Base-by-base conservation (phyloP, 192 early-diverging fungal genomes). In the Coemansia sp. region DNA sequence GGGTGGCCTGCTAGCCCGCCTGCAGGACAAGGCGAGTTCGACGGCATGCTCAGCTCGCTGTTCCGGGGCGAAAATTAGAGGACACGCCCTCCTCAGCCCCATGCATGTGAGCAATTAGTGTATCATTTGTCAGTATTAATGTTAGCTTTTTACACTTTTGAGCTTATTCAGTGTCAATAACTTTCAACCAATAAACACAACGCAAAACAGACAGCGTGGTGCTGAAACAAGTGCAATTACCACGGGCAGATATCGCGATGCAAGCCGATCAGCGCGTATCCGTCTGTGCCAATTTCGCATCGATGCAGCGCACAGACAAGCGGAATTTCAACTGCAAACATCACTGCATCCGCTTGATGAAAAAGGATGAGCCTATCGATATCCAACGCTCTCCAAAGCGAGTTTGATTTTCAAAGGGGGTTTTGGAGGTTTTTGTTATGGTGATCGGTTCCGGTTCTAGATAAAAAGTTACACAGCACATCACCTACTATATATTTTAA, bases 1-100 rank as follows among this genome's bases (percentile, higher is more conserved):
- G 62, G 23, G 0, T 63, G 38, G 60, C 12, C 43, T 1, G n/a
- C n/a, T 8, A 56, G 54, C 23, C 60, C 24, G 49, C 14, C 67
- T 25, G n/a, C 32, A 0, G 60, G 29, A 35, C 54, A 50, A 11
- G 6, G 54, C 27, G 56, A 32, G 2, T 59, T 56, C 41, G 57
- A 58, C 2, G 39, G 50, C 49, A 56, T 73, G 60, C 23, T 73
- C 41, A 58, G 23, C 56, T 66, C 54, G 59, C 60, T 62, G 48
- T 58, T 73, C 41, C 56, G n/a, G 2, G 47, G 45, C 11, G 55
- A 7, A 10, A 50, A 39, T 29, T 61, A 15, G 27, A 59, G 24
- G 48, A 10, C 15, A 10, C 1, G 21, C 21, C 21, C 21, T 21
- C 21, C 1, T 3, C 7, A 10, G 39, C 41, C 41, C 14, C 41